Base-by-base conservation (phyloP, 2,329 filamentous ascomycete species). In the Biscogniauxia marginata region DNA sequence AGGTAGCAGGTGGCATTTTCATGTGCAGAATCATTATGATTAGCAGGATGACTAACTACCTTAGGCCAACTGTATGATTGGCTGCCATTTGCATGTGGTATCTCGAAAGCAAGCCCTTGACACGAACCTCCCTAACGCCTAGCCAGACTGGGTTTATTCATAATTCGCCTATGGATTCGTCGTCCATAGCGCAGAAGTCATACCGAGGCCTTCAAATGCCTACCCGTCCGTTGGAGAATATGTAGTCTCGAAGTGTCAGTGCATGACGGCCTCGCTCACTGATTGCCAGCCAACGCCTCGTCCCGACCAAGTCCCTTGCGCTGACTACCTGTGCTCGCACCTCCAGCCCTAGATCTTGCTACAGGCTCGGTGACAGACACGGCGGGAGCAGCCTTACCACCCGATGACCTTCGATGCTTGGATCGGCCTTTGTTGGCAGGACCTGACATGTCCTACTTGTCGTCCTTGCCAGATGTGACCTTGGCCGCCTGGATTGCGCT, bases 401-500 rank as follows among this genome's bases (percentile, higher is more conserved):
- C 48, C 46, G 25, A 48, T 43, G 21, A 46, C 51, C 50, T 49
- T 4, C 34, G 55, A 49, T 46, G 50, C 46, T 54, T 54, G 20
- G 19, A 18, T 45, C 53, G 60, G 24, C 53, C 54, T 7, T 19
- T 45, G 48, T 50, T 21, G 18, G 55, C 19, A 52, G 58, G 46
- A 57, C 30, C 52, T 53, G 57, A 56, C 49, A 46, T 8, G 21
- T 63, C 62, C 64, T 71, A 76, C 65, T 77, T 77, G 66, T 84
- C 81, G 49, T 79, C 78, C 71, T 84, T 84, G 21, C 84, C 82
- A 4, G 84, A 79, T 74, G 84, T 87, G 47, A 88, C 92, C 79
- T 98, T 98, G 48, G 92, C 91, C 1, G 93, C 93, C 75, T 96
- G 92, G 16, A 99, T 89, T 21, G 95, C 93, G 68, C 92, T 93